phyloP scores from a whole-genome alignment of 2,329 filamentous ascomycete species.

The Venturia effusa region DNA sequence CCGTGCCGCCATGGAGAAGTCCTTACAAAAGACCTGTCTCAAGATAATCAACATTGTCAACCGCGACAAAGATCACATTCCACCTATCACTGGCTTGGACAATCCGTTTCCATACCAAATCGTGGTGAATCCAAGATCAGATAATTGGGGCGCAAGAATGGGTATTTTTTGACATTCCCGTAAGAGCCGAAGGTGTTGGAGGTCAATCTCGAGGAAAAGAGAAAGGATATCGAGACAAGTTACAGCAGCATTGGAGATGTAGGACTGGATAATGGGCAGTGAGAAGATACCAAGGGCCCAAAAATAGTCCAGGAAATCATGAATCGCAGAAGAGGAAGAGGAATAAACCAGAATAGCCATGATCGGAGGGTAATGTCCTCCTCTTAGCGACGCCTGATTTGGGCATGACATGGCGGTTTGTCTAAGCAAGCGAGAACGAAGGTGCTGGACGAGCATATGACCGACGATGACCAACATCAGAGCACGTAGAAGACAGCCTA shows the following conservation, averaged over 20 bases:
- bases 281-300: background rate
- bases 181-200: background rate
- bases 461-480: background rate
- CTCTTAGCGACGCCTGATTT: background rate
- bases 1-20: slow-evolving; percentile 81
- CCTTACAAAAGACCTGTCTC: slow-evolving; percentile 73
- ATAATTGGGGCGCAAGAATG: slow-evolving; percentile 69
- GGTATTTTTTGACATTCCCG: slow-evolving; percentile 50
- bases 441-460: background rate
- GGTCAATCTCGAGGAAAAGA: background rate
- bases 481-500: slow-evolving; percentile 2
- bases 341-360: background rate
- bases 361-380: background rate
- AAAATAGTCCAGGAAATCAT: background rate
- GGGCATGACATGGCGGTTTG: background rate
- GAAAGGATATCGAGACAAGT: background rate
- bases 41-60: slow-evolving; percentile 86
- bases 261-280: background rate
- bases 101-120: slow-evolving; percentile 97
- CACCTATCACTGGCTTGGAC: slow-evolving; percentile 86
- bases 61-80: slow-evolving; percentile 87
- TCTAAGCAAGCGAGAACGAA: background rate
- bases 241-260: background rate
- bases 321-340: background rate
- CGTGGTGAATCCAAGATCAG: slow-evolving; percentile 70